A percentile compares a stretch with the other conserved stretches of the same genome.
Conservation (phyloP, 306 rosid species). For the Lablab purpureus region DNA sequence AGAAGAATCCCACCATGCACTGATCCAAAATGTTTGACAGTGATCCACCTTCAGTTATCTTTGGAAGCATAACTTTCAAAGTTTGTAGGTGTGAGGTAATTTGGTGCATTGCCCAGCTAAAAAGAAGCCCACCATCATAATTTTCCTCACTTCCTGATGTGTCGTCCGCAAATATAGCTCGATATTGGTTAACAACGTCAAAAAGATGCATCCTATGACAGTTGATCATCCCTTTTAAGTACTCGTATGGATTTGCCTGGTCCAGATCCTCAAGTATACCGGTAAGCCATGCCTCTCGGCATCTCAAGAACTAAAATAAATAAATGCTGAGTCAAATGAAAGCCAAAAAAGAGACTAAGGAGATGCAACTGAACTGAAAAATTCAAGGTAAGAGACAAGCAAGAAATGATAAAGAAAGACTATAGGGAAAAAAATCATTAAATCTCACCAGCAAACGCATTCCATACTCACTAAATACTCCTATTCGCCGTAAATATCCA, state of each 20-base stretch:
- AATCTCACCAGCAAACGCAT: constrained; percentile 93
- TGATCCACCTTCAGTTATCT: constrained; percentile 95
- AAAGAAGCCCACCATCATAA: constrained; percentile 96
- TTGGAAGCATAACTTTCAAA: constrained; percentile 86
- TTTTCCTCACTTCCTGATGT: constrained; percentile 98
- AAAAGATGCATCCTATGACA: constrained; percentile 98
- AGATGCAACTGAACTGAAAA: constrained; percentile 35
- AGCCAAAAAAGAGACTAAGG: constrained; percentile 5
- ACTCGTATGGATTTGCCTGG: constrained; percentile 86
- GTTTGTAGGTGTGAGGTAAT: constrained; percentile 85
- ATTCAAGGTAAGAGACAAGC: constrained; percentile 28
- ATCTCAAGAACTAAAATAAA: constrained; percentile 84
- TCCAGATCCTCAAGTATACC: constrained; percentile 96
- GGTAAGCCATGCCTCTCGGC: constrained; percentile 97
- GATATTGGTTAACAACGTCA: constrained; percentile 96
- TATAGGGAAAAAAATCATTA: constrained; percentile 3
- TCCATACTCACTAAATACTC: constrained; percentile 92
- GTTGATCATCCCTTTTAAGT: constrained; percentile 88
- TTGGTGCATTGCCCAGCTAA: constrained; percentile 99
- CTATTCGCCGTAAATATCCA: constrained; percentile 91
- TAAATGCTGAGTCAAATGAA: constrained; percentile 41
- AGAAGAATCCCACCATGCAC: constrained; percentile 82
- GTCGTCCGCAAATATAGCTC: constrained; percentile 98
- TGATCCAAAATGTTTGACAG: constrained; percentile 95
- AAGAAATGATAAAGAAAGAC: constrained; percentile 26